Base-by-base conservation (phyloP, 1,284 basidiomycete species). In the Rhodotorula sp. region DNA sequence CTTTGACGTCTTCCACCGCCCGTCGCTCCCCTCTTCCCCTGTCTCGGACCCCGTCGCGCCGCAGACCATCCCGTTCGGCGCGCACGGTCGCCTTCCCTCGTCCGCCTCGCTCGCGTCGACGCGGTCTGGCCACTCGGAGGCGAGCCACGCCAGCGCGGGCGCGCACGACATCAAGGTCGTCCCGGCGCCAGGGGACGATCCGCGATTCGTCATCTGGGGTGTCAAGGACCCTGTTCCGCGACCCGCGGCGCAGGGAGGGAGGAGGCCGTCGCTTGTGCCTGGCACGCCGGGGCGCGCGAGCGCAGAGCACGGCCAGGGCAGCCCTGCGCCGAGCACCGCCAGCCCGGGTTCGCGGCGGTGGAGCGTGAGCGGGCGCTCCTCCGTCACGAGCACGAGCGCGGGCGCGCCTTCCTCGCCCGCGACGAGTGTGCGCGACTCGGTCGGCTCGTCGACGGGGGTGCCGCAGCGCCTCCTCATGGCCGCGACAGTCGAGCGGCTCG, bases 401-500 rank as follows among this genome's bases (percentile, higher is more conserved):
- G n/a, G 61, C 17, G 22, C 46, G 19, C 25, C 46, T 19, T 51
- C 48, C 8, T 72, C 70, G 22, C 70, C 72, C 0, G 70, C 73
- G 25, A 68, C 73, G 15, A 67, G 64, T 51, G 46, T 76, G 19
- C 70, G 75, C 22, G 61, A 74, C 36, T 72, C 70, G 46, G 55
- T 74, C 61, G 56, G 55, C 29, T 73, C 72, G 1, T 29, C 32
- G 50, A 17, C 37, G 25, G 3, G 8, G 32, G 19, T 9, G 25
- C 37, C 32, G 3, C 39, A 64, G 61, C 66, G 62, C 27, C 41
- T 77, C 58, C 82, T 94, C 25, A 84, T 94, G 48, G 92, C 91
- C 0, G 92, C 92, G 8, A 92, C 91, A 7, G 91, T 94, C 76
- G 92, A 94, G 80, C 88, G 92, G 2, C 92, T 91, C 91, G 89